Conservation (phyloP, 805 yeast genomes). For the Yamadazyma nakazawae region DNA sequence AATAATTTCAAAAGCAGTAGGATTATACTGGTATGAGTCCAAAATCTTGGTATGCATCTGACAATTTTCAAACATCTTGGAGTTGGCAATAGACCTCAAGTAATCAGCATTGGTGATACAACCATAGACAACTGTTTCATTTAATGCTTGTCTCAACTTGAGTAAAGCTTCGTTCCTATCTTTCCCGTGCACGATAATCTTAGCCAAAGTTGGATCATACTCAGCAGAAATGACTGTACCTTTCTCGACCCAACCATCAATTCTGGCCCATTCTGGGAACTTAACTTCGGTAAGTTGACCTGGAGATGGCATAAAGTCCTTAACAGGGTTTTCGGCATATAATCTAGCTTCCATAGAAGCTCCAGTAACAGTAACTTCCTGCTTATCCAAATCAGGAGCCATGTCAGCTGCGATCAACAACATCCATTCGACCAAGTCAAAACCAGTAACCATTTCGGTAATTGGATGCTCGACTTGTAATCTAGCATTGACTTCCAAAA, state of each 20-base stretch:
- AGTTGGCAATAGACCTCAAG: constrained; percentile 77
- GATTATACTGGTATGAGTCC: constrained; percentile 74
- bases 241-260: constrained; percentile 89
- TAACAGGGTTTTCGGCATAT: constrained; percentile 96
- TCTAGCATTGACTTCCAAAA: constrained; percentile 94
- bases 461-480: constrained; percentile 97
- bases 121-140: constrained; percentile 85
- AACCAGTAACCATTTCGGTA: constrained; percentile 91
- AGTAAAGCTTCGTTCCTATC: constrained; percentile 81
- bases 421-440: constrained; percentile 98
- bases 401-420: constrained; percentile 82
- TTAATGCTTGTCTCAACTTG: constrained; percentile 74
- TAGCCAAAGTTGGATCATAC: constrained; percentile 94
- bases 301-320: constrained; percentile 93
- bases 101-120: constrained; percentile 89
- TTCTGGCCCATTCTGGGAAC: constrained; percentile 89
- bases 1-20: constrained; percentile 80
- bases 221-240: constrained; percentile 90
- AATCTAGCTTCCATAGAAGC: constrained; percentile 96
- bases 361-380: constrained; percentile 62
- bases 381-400: constrained; percentile 69
- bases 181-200: constrained; percentile 90
- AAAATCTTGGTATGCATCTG: constrained; percentile 83
- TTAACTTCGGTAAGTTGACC: constrained; percentile 83
- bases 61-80: constrained; percentile 80